These are phyloP conservation scores for Boletus subparvulus DNA, from an alignment of 768 basidiomycete species.

Conservation along the genomic window DNA sequence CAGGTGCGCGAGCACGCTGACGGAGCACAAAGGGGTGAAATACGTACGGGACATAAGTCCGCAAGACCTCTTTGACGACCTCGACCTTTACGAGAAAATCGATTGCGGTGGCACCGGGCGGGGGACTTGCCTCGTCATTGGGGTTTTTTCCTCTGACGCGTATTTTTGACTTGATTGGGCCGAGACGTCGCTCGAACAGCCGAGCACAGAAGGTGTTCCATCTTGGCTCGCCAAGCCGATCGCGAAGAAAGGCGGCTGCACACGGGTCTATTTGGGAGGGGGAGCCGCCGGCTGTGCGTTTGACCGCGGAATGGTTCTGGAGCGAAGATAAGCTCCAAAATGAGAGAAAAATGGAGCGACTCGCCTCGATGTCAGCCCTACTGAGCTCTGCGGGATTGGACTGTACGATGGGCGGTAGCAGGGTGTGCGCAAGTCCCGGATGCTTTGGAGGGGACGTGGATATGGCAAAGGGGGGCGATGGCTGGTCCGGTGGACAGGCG, in stretches of 20 bases:
- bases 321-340: constrained; percentile 11
- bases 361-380: constrained; percentile 26
- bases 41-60: constrained; percentile 50
- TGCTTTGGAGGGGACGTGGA: constrained; percentile 26
- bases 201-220: constrained; percentile 49
- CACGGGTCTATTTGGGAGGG: constrained; percentile 40
- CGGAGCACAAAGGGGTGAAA: neutral
- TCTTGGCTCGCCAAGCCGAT: constrained; percentile 42
- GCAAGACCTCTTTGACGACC: constrained; percentile 48
- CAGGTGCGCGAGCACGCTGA: constrained; percentile 6
- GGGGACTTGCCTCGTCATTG: constrained; percentile 28
- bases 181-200: constrained; percentile 45
- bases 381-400: constrained; percentile 32
- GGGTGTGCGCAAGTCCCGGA: constrained; percentile 27
- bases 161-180: constrained; percentile 38
- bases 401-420: constrained; percentile 35
- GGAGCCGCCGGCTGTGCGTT: constrained; percentile 21
- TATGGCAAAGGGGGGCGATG: constrained; percentile 15
- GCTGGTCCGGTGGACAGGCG: constrained; percentile 17
- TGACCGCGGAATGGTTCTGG: constrained; percentile 30
- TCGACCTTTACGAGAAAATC: constrained; percentile 56
- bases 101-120: constrained; percentile 43
- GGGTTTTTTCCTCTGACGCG: constrained; percentile 32
- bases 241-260: constrained; percentile 46
- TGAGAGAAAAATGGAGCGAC: neutral